Conservation (phyloP, 2,329 filamentous ascomycete species). For the Penicillium sp. region DNA sequence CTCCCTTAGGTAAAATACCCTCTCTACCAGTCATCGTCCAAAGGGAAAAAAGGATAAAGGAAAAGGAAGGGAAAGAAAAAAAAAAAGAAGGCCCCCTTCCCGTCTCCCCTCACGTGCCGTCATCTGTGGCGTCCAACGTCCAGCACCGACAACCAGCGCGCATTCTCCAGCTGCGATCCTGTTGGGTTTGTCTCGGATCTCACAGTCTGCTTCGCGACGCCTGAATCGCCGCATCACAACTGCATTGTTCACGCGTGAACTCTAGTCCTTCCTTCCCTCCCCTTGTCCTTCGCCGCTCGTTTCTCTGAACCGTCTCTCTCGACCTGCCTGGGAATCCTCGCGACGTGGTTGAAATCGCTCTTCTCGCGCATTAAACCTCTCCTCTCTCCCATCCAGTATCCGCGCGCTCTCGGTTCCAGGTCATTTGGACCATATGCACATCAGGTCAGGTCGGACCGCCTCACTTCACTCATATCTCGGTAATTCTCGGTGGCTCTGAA, state of each 20-base stretch:
- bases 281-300: conserved; percentile 12
- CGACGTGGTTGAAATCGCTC: background rate
- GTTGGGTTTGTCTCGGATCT: conserved; percentile 21
- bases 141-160: background rate
- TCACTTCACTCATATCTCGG: conserved; percentile 13
- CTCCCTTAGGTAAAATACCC: too few species aligned
- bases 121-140: conserved; percentile 11
- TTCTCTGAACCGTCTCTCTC: background rate
- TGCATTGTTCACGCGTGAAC: conserved; percentile 28
- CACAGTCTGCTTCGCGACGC: conserved; percentile 22
- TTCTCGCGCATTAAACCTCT: background rate
- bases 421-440: conserved; percentile 29
- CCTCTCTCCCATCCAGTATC: conserved; percentile 4
- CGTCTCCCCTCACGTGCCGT: conserved; percentile 15
- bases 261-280: conserved; percentile 16
- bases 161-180: background rate
- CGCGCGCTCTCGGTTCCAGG: background rate
- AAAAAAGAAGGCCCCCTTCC: conserved; percentile 8
- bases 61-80: too few species aligned
- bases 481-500: conserved; percentile 10
- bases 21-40: conserved; percentile 8
- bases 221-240: conserved; percentile 32
- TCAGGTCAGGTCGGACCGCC: conserved; percentile 14
- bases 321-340: background rate
- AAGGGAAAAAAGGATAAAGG: background rate